phyloP scores from a whole-genome alignment of 1,284 basidiomycete genomes.

The Ganoderma lingzhi region DNA sequence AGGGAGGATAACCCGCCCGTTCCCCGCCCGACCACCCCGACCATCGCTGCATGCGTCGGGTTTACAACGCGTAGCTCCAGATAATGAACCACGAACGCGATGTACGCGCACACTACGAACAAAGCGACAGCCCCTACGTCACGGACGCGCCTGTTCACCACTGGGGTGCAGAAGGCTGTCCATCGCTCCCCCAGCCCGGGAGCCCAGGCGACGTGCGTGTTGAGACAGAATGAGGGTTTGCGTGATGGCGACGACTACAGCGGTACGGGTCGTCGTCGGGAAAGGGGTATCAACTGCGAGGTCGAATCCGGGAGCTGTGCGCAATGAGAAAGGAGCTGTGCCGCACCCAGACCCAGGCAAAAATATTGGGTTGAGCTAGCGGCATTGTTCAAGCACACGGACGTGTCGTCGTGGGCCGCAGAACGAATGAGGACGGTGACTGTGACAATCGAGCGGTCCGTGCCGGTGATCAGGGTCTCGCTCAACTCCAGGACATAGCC shows the following conservation, averaged over 20 bases:
- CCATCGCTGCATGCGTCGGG: slow-evolving; percentile 9
- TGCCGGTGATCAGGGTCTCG: background rate
- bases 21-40: slow-evolving; percentile 6
- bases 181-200: slow-evolving; percentile 8
- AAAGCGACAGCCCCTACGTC: background rate
- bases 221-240: background rate
- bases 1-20: slow-evolving; percentile 4
- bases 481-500: background rate
- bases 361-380: background rate
- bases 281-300: background rate
- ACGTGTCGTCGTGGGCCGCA: background rate
- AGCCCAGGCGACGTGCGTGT: slow-evolving; percentile 2
- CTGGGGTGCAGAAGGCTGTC: background rate
- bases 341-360: background rate
- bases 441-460: background rate
- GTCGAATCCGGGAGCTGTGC: background rate
- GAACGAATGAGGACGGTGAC: background rate
- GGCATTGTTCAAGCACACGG: background rate
- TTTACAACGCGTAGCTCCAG: slow-evolving; percentile 3
- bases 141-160: background rate
- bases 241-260: background rate
- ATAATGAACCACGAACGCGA: background rate
- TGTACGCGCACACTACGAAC: slow-evolving; percentile 4
- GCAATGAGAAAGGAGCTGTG: background rate
- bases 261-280: background rate